These are phyloP conservation scores for Thuidium tamariscinum DNA, from an alignment of 225 moss, liverwort and hornwort species.

Conservation along the genomic window DNA sequence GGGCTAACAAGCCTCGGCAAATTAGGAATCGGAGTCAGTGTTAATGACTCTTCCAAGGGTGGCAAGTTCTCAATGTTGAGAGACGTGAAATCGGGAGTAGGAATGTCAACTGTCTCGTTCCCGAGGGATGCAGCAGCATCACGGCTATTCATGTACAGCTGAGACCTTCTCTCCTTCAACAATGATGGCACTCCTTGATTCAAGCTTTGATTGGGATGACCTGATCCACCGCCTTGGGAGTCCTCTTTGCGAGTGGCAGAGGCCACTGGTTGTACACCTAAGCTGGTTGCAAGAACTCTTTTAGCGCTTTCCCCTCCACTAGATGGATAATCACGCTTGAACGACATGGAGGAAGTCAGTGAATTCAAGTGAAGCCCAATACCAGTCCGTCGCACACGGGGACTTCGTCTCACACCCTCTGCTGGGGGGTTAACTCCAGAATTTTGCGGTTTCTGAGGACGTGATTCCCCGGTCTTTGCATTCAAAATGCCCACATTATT, in stretches of 20 bases:
- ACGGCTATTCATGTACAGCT: not conserved
- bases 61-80: conserved; percentile 18
- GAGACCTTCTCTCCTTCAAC: conserved; percentile 34
- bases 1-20: conserved; percentile 4
- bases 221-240: not conserved
- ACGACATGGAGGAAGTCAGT: conserved; percentile 52
- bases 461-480: not conserved
- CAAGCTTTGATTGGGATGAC: conserved; percentile 2
- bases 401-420: conserved; percentile 13
- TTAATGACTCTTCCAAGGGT: conserved; percentile 12
- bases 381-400: conserved; percentile 39
- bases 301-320: conserved; percentile 33
- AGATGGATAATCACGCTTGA: conserved; percentile 40
- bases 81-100: conserved; percentile 14
- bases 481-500: conserved; percentile 4
- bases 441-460: conserved; percentile 13
- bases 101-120: not conserved
- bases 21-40: not conserved
- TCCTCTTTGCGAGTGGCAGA: conserved; percentile 11
- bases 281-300: conserved; percentile 44
- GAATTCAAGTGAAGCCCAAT: conserved; percentile 85
- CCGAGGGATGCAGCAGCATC: not conserved
- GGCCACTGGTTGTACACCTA: conserved; percentile 34
- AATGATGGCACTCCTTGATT: conserved; percentile 14
- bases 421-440: not conserved